phyloP scores from a whole-genome alignment of 306 rosid genomes.

The Citrullus colocynthis region DNA sequence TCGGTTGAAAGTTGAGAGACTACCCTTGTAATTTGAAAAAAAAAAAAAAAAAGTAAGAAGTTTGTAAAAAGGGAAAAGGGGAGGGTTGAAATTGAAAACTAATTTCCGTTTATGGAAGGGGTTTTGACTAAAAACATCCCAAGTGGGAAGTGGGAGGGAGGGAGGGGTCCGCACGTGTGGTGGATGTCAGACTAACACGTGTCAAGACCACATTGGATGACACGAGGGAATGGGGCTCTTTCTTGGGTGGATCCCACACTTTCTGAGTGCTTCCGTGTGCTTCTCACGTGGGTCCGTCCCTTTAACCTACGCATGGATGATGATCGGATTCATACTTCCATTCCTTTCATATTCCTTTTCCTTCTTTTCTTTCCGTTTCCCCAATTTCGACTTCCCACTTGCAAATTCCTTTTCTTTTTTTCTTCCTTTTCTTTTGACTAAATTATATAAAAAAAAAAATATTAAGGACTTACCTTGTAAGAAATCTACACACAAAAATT shows the following conservation, averaged over 20 bases:
- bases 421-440: too few species aligned
- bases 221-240: not conserved
- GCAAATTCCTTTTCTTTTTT: not conserved
- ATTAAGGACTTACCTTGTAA: too few species aligned
- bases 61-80: not conserved
- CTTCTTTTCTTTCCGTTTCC: not conserved
- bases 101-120: not conserved
- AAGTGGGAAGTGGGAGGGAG: not conserved
- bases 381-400: not conserved
- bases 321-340: not conserved
- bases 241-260: not conserved
- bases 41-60: not conserved
- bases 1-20: too few species aligned
- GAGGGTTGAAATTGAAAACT: not conserved
- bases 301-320: not conserved
- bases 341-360: not conserved
- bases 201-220: not conserved
- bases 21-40: too few species aligned
- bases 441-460: too few species aligned
- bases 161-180: not conserved
- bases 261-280: not conserved
- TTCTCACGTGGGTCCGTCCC: not conserved
- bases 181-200: not conserved
- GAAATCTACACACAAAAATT: too few species aligned
- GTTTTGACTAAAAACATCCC: not conserved